A percentile compares a stretch with the other conserved stretches of the same genome.
Conservation (phyloP, 768 basidiomycete genomes). For the Xerocomellus intermedius region DNA sequence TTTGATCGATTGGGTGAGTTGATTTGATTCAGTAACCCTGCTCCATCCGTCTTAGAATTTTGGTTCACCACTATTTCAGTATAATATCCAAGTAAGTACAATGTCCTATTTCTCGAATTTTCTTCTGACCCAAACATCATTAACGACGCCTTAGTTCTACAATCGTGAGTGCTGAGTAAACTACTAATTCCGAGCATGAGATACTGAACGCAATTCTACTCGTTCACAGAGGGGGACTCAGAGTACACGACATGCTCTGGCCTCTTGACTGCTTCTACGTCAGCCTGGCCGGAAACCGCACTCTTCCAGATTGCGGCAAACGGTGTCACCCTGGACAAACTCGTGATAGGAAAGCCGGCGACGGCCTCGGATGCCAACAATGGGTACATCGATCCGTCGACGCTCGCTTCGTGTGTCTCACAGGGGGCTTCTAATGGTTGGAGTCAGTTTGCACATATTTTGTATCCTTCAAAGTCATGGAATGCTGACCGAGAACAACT, state of each 20-base stretch:
- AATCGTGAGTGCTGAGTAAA: constrained; percentile 19
- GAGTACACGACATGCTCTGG: constrained; percentile 40
- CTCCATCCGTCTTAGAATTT: too few species aligned
- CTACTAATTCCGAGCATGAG: neutral
- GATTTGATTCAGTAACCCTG: neutral
- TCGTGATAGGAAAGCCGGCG: constrained; percentile 77
- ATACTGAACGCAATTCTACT: neutral
- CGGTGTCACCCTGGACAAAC: constrained; percentile 59
- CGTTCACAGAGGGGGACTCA: constrained; percentile 31
- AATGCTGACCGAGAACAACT: neutral
- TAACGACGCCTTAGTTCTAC: constrained; percentile 19
- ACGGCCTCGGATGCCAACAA: constrained; percentile 48
- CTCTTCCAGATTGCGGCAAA: constrained; percentile 50
- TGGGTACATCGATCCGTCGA: constrained; percentile 53
- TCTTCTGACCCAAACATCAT: neutral
- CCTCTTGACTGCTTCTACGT: constrained; percentile 40
- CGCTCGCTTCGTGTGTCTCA: constrained; percentile 58
- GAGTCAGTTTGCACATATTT: constrained; percentile 44
- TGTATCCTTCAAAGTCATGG: neutral
- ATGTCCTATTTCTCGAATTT: too few species aligned
- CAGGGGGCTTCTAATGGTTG: constrained; percentile 62
- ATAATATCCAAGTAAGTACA: constrained; percentile 39
- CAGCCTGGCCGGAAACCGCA: constrained; percentile 41
- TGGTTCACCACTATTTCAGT: constrained; percentile 2
- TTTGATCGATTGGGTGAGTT: constrained; percentile 45